These are phyloP conservation scores for Aspergillus ibericus DNA, from an alignment of 2,329 filamentous ascomycete species.

Conservation along the genomic window DNA sequence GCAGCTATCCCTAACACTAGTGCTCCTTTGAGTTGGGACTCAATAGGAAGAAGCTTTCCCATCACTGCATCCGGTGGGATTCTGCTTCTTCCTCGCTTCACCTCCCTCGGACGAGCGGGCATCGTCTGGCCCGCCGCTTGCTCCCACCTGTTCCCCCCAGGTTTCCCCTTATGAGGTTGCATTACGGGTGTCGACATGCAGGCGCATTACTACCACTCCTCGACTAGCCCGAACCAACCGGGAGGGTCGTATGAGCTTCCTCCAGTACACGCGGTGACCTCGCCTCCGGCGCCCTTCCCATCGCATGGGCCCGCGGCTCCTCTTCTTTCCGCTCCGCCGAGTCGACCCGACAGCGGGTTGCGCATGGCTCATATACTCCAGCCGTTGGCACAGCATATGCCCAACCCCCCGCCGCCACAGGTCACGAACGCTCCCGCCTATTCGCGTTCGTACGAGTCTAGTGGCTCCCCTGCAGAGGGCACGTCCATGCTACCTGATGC, in stretches of 20 bases:
- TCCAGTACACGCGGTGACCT: constrained; percentile 38
- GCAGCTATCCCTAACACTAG: constrained; percentile 2
- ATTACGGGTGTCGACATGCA: constrained; percentile 30
- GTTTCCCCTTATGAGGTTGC: constrained; percentile 20
- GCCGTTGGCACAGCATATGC: constrained; percentile 31
- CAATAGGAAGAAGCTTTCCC: constrained; percentile 6
- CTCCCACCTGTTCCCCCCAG: neutral
- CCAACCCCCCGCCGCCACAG: constrained; percentile 22
- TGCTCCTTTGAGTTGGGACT: neutral
- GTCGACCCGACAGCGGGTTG: constrained; percentile 41
- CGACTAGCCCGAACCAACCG: constrained; percentile 25
- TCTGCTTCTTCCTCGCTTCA: constrained; percentile 6
- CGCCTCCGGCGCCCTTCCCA: constrained; percentile 30
- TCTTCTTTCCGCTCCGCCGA: constrained; percentile 39
- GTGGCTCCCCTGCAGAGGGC: constrained; percentile 41
- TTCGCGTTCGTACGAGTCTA: constrained; percentile 42
- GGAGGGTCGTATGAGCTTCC: constrained; percentile 34
- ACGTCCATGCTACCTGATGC: constrained; percentile 37
- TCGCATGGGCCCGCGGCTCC: constrained; percentile 25
- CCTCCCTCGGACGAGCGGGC: neutral
- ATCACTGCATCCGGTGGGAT: constrained; percentile 2
- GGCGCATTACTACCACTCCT: constrained; percentile 33
- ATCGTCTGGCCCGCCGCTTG: constrained; percentile 1
- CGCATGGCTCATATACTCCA: constrained; percentile 45
- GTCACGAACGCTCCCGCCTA: constrained; percentile 31